These are phyloP conservation scores for Coelastrella sp. DNA, from an alignment of 139 green algal species.

Conservation along the genomic window DNA sequence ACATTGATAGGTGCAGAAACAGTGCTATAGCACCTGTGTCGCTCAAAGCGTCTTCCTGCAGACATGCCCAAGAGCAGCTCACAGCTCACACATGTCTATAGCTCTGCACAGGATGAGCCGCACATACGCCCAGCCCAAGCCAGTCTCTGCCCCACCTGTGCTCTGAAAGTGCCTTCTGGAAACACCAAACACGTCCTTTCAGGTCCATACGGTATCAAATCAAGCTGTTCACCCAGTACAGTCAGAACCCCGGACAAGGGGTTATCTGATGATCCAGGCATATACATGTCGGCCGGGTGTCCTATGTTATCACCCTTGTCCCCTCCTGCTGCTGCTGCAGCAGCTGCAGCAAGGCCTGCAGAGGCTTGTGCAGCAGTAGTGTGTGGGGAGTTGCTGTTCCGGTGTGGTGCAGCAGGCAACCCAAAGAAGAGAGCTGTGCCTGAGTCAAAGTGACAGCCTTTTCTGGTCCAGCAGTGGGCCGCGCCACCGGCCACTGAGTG, in stretches of 20 bases:
- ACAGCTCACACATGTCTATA: too few relatives aligned
- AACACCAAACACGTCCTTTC: slow-evolving; percentile 74
- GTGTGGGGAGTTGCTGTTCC: background rate
- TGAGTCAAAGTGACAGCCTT: slow-evolving; percentile 70
- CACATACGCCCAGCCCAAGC: too few relatives aligned
- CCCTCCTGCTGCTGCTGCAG: background rate
- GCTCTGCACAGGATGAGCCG: too few relatives aligned
- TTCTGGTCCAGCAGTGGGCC: slow-evolving; percentile 62
- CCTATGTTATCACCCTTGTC: background rate
- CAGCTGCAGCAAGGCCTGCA: slow-evolving; percentile 1
- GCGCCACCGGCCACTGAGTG: slow-evolving; percentile 66
- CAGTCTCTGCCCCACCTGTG: slow-evolving; percentile 38
- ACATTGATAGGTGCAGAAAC: too few relatives aligned
- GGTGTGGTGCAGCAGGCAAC: slow-evolving; percentile 20
- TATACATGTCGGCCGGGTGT: too few relatives aligned
- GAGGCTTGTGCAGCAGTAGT: slow-evolving; percentile 14
- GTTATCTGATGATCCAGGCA: slow-evolving; percentile 43
- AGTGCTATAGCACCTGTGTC: too few relatives aligned
- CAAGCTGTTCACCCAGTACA: slow-evolving; percentile 48
- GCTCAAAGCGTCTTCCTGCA: too few relatives aligned
- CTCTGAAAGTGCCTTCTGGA: slow-evolving; percentile 66
- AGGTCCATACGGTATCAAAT: slow-evolving; percentile 43
- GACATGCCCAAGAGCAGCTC: too few relatives aligned
- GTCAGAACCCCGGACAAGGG: slow-evolving; percentile 50
- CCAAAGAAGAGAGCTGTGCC: slow-evolving; percentile 73